Evolutionary conservation across 2,329 filamentous ascomycete species (phyloP).

Genomic region (Hymenotorrendiella dingleyae): DNA sequence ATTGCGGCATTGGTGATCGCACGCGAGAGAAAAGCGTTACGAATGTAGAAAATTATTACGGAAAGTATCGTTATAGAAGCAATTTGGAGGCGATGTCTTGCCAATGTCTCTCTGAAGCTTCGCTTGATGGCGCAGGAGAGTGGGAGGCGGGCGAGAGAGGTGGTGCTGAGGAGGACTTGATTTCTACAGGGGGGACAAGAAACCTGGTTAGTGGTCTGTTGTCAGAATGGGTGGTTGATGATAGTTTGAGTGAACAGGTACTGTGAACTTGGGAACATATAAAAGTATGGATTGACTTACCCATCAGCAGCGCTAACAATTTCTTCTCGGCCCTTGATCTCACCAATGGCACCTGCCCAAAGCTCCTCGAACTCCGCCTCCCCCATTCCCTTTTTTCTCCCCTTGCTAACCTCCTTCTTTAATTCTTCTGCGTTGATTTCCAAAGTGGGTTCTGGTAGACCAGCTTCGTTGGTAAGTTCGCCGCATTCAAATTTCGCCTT

Average conservation of each 20-base stretch:
- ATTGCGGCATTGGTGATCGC: constrained; percentile 60
- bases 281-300: constrained; percentile 41
- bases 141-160: constrained; percentile 86
- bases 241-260: constrained; percentile 13
- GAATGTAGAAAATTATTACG: constrained; percentile 54
- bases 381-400: constrained; percentile 75
- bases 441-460: constrained; percentile 49
- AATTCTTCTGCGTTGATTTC: constrained; percentile 66
- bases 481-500: constrained; percentile 90
- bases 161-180: constrained; percentile 68
- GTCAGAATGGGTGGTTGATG: constrained; percentile 46
- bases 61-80: constrained; percentile 51
- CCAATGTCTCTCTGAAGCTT: constrained; percentile 73
- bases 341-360: constrained; percentile 67
- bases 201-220: constrained; percentile 77
- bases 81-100: constrained; percentile 83
- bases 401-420: constrained; percentile 68
- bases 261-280: constrained; percentile 21
- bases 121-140: constrained; percentile 75
- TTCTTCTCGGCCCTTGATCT: constrained; percentile 59
- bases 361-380: constrained; percentile 89
- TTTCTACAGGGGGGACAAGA: constrained; percentile 65
- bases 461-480: constrained; percentile 57
- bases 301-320: constrained; percentile 44
- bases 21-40: constrained; percentile 55